Conservation (phyloP, 768 basidiomycete species). For the Boletus rubescentipes region DNA sequence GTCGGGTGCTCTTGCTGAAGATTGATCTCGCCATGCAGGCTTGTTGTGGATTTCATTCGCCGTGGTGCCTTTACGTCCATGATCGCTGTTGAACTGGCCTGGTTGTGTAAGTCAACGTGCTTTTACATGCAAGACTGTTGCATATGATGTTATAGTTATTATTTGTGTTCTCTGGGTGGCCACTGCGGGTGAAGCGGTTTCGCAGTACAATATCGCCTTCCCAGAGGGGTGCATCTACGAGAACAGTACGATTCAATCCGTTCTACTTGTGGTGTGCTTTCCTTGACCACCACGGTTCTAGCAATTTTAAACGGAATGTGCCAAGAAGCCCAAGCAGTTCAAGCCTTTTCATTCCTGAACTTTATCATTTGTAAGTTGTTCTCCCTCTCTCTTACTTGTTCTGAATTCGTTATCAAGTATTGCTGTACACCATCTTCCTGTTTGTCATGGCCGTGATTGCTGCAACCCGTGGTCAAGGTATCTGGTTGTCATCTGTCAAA, state of each 20-base stretch:
- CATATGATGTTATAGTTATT: conserved; percentile 19
- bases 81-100: conserved; percentile 37
- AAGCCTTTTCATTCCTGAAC: conserved; percentile 37
- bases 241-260: conserved; percentile 2
- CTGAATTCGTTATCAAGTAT: conserved; percentile 24
- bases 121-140: not conserved
- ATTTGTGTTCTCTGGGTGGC: conserved; percentile 43
- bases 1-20: not conserved
- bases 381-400: not conserved
- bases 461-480: conserved; percentile 24
- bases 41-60: conserved; percentile 35
- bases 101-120: conserved; percentile 32
- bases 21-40: conserved; percentile 23
- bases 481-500: conserved; percentile 37
- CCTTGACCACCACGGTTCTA: conserved; percentile 4
- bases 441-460: conserved; percentile 27
- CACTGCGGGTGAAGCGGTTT: conserved; percentile 30
- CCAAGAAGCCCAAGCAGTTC: conserved; percentile 30
- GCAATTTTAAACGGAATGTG: conserved; percentile 21
- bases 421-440: conserved; percentile 31
- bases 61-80: conserved; percentile 40
- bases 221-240: conserved; percentile 5
- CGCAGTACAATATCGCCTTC: not conserved
- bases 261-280: not conserved
- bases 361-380: conserved; percentile 34